Conservation (phyloP, 1,284 basidiomycete genomes). For the Puccinia coronata region DNA sequence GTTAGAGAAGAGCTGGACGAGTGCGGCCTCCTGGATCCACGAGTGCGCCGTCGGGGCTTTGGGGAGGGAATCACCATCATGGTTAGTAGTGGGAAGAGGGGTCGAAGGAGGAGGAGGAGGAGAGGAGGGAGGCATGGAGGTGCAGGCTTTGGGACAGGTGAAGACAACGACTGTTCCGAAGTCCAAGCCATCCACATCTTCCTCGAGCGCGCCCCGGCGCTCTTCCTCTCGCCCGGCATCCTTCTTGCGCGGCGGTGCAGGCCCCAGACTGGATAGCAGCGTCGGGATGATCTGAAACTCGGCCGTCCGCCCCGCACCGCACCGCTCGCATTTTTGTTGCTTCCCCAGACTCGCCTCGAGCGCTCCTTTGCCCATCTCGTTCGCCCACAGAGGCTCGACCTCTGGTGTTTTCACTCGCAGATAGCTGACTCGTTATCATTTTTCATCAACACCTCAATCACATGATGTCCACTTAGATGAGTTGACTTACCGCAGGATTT, state of each 20-base stretch:
- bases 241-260: background rate
- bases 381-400: slow-evolving; percentile 44
- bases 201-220: background rate
- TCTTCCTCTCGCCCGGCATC: background rate
- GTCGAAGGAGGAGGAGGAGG: background rate
- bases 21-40: slow-evolving; percentile 29
- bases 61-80: background rate
- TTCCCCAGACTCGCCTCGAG: background rate
- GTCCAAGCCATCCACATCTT: slow-evolving; percentile 21
- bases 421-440: slow-evolving; percentile 26
- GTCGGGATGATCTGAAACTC: slow-evolving; percentile 49
- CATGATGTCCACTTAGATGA: background rate
- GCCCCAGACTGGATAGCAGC: slow-evolving; percentile 8
- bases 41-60: too few species aligned
- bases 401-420: slow-evolving; percentile 32
- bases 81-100: background rate
- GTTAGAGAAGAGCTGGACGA: slow-evolving; percentile 48
- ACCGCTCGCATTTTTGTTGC: background rate
- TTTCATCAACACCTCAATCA: background rate
- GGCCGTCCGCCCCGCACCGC: background rate
- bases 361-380: background rate
- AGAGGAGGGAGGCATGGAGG: too few species aligned
- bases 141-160: slow-evolving; percentile 39
- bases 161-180: slow-evolving; percentile 47
- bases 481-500: slow-evolving; percentile 36